These are phyloP conservation scores for Platanthera zijinensis DNA, from an alignment of 106 monocot species.

Conservation along the genomic window DNA sequence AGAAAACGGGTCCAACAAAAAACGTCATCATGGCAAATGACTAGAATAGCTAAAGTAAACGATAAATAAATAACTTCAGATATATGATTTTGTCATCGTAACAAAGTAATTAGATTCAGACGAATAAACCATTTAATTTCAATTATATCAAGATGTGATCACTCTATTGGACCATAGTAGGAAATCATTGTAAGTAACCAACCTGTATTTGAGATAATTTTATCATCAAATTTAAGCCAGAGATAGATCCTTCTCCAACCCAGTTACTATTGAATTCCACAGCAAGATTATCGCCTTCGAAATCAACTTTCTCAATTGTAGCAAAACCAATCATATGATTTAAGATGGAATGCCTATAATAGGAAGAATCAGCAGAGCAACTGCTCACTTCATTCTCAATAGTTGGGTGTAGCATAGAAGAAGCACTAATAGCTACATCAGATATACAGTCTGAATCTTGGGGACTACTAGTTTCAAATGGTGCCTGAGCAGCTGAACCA, in stretches of 20 bases:
- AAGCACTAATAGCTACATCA: background rate
- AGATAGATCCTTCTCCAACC: conserved; percentile 58
- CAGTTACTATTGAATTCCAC: conserved; percentile 34
- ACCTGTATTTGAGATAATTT: conserved; percentile 71
- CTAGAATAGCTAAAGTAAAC: background rate
- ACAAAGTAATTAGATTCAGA: background rate
- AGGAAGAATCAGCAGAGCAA: conserved; percentile 9
- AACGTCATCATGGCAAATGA: background rate
- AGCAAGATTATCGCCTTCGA: conserved; percentile 9
- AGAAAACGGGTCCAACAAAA: background rate
- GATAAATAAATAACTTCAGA: background rate
- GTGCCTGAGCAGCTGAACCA: conserved; percentile 9
- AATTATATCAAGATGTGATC: background rate
- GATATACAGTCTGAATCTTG: background rate
- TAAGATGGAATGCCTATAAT: conserved; percentile 32
- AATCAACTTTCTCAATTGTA: conserved; percentile 32
- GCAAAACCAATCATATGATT: conserved; percentile 42
- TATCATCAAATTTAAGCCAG: conserved; percentile 53
- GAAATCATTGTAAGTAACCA: conserved; percentile 8
- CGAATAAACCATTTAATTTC: background rate
- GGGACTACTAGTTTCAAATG: conserved; percentile 14
- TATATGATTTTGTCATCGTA: background rate
- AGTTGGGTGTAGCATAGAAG: conserved; percentile 9
- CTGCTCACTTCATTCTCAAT: conserved; percentile 18
- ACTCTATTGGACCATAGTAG: background rate